Conservation (phyloP, 139 green algal genomes). For the Tetradesmus obliquus region DNA sequence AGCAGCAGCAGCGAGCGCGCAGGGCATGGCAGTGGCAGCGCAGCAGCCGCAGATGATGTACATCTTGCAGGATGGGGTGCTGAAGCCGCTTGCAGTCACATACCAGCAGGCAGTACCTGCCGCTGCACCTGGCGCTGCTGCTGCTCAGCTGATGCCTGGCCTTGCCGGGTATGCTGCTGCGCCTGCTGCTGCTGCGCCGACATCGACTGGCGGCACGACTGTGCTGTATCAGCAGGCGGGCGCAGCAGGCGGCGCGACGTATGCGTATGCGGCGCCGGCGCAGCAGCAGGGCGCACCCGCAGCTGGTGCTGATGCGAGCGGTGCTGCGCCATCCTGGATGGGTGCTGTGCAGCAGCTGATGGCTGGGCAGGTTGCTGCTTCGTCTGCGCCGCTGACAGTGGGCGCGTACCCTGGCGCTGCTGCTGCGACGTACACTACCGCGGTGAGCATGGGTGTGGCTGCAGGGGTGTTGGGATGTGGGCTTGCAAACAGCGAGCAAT, state of each 20-base stretch:
- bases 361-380: not conserved
- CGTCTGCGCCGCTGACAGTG: not conserved
- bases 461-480: no score
- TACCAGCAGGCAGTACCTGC: conserved; percentile 17
- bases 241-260: not conserved
- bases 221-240: conserved; percentile 24
- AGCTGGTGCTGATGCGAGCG: not conserved
- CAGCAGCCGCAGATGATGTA: conserved; percentile 37
- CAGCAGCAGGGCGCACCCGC: not conserved
- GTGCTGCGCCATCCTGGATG: not conserved
- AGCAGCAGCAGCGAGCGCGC: conserved; percentile 1
- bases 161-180: not conserved
- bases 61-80: conserved; percentile 40
- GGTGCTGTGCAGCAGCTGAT: conserved; percentile 27
- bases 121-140: not conserved
- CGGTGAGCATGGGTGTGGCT: not conserved
- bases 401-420: not conserved
- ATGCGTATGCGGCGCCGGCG: not conserved
- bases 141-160: conserved; percentile 2
- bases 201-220: not conserved
- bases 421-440: not conserved
- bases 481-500: not conserved
- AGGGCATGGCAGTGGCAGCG: not conserved
- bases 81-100: conserved; percentile 36
- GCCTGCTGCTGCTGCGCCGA: not conserved